phyloP scores from a whole-genome alignment of 257 asterid genomes.

The Knoxia roxburghii region DNA sequence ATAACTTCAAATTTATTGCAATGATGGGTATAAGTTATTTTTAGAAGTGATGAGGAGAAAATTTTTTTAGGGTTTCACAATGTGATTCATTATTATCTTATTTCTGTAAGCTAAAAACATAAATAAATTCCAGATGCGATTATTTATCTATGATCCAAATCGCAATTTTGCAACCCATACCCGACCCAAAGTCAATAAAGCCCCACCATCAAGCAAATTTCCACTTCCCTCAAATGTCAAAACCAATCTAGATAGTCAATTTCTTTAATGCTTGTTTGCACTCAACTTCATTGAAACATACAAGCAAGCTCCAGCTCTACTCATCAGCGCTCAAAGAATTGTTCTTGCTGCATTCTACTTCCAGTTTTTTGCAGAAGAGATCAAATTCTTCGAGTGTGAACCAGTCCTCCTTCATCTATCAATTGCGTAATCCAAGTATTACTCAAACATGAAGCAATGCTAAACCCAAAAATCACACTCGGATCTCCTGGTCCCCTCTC shows the following conservation, averaged over 20 bases:
- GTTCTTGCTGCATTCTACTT: not conserved
- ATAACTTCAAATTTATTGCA: too few species aligned
- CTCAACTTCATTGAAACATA: not conserved
- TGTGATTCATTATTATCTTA: too few species aligned
- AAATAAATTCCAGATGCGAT: too few species aligned
- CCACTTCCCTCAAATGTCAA: not conserved
- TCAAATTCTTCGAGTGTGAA: slow-evolving; percentile 4
- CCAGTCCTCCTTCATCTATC: slow-evolving; percentile 16
- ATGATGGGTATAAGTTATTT: too few species aligned
- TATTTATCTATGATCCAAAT: too few species aligned
- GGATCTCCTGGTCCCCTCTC: too few species aligned
- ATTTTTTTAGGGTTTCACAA: too few species aligned
- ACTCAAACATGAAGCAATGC: not conserved
- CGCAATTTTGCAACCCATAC: too few species aligned
- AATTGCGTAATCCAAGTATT: not conserved
- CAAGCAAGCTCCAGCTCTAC: not conserved
- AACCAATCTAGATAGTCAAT: not conserved
- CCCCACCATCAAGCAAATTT: not conserved
- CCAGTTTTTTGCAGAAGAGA: slow-evolving; percentile 8
- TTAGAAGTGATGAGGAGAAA: too few species aligned
- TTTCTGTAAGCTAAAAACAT: too few species aligned
- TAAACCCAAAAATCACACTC: not conserved
- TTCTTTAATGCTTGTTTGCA: not conserved
- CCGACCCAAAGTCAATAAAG: not conserved
- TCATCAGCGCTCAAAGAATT: not conserved